A percentile compares a stretch with the other conserved stretches of the same genome.
phyloP scores from a whole-genome alignment of 176 grass and related monocot genomes.

The Zizania latifolia region DNA sequence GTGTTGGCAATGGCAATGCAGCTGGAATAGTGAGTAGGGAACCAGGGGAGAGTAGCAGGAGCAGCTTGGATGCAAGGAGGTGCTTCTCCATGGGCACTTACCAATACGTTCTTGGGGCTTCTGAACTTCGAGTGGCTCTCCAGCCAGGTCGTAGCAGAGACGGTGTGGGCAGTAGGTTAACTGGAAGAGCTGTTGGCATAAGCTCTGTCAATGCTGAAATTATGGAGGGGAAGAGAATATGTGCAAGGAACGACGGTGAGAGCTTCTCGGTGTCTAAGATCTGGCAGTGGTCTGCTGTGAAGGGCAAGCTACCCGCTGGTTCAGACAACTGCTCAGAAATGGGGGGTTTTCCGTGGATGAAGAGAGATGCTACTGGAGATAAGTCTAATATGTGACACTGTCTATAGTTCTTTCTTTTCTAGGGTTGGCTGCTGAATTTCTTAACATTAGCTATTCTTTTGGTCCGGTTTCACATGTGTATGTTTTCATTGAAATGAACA shows the following conservation, averaged over 20 bases:
- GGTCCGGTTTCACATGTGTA: conserved; percentile 34
- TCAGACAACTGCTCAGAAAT: conserved; percentile 47
- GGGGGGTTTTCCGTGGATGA: conserved; percentile 57
- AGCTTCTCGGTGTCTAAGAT: conserved; percentile 91
- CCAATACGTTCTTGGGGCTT: conserved; percentile 72
- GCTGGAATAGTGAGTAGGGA: conserved; percentile 43
- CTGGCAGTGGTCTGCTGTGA: conserved; percentile 80
- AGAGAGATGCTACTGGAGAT: conserved; percentile 32
- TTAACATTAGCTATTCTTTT: conserved; percentile 38
- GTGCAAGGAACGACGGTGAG: conserved; percentile 59
- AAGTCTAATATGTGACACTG: conserved; percentile 34
- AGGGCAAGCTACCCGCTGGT: conserved; percentile 49
- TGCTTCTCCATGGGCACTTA: conserved; percentile 91
- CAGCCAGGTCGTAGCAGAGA: conserved; percentile 26
- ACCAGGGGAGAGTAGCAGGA: conserved; percentile 75
- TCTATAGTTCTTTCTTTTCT: conserved; percentile 19
- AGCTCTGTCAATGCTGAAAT: conserved; percentile 44
- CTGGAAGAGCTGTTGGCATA: conserved; percentile 29
- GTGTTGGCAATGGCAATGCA: background rate
- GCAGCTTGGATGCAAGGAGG: conserved; percentile 87
- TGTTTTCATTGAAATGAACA: conserved; percentile 27
- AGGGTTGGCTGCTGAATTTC: conserved; percentile 19
- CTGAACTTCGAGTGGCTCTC: conserved; percentile 64
- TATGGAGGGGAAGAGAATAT: conserved; percentile 64
- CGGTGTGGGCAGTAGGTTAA: conserved; percentile 4